These are phyloP conservation scores for Ulota crispa DNA, from an alignment of 225 moss, liverwort and hornwort species.

Conservation along the genomic window DNA sequence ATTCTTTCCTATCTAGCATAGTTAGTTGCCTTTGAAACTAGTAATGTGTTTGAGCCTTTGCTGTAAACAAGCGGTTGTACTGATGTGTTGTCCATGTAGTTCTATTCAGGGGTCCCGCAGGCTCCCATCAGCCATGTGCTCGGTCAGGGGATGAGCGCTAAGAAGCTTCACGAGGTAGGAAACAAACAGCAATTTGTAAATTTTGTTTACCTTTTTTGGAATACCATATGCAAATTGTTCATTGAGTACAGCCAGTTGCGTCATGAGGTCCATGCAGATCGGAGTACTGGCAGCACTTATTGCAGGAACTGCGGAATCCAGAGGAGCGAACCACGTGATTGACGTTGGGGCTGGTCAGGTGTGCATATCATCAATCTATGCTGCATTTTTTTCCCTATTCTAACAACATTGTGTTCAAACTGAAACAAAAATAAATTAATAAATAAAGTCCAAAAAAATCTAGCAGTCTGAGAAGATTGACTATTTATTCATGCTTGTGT, in stretches of 20 bases:
- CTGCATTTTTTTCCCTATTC: not conserved
- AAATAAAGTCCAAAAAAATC: not conserved
- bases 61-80: conserved; percentile 9
- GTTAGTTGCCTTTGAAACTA: not conserved
- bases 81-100: conserved; percentile 51
- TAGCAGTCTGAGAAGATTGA: not conserved
- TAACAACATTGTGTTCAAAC: not conserved
- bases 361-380: not conserved
- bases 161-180: conserved; percentile 63
- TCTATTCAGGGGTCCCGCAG: conserved; percentile 40
- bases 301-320: conserved; percentile 40
- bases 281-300: conserved; percentile 48
- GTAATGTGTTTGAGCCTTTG: not conserved
- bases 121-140: conserved; percentile 55
- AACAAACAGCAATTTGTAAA: not conserved
- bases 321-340: conserved; percentile 46
- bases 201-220: not conserved
- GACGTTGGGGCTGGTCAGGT: conserved; percentile 76
- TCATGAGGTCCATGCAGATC: conserved; percentile 37
- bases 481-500: not conserved
- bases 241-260: not conserved
- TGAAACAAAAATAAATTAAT: not conserved
- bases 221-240: not conserved
- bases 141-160: conserved; percentile 56
- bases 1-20: not conserved